Conservation (phyloP, 768 basidiomycete genomes). For the Termitomyces sp. region DNA sequence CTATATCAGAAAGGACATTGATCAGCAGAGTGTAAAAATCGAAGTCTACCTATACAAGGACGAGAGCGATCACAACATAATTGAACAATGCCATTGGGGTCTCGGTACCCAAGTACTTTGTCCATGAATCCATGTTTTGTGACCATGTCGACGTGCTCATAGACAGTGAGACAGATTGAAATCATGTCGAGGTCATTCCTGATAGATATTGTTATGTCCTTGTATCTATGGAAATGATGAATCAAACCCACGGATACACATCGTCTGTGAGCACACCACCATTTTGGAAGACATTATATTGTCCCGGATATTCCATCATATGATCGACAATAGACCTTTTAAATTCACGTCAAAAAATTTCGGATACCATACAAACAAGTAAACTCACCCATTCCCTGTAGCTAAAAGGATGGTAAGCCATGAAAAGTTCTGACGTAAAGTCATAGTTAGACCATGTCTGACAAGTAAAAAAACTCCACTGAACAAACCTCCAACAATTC, state of each 20-base stretch:
- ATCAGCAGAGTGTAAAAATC: too few species aligned
- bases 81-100: background rate
- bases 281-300: background rate
- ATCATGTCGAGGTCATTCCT: background rate
- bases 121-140: background rate
- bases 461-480: background rate
- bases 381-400: background rate
- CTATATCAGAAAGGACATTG: background rate
- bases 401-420: background rate
- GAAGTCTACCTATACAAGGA: background rate
- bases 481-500: background rate
- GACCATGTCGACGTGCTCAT: background rate
- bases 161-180: background rate
- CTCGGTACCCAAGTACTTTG: background rate
- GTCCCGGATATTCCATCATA: background rate
- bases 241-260: background rate
- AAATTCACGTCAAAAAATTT: too few species aligned
- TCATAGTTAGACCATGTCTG: background rate
- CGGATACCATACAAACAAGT: background rate
- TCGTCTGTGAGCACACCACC: background rate
- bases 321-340: background rate
- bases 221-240: background rate
- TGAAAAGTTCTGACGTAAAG: background rate
- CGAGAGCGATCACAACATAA: background rate
- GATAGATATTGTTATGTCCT: background rate